Base-by-base conservation (phyloP, 108 stramenopile species). In the Aurantiochytrium sp. region DNA sequence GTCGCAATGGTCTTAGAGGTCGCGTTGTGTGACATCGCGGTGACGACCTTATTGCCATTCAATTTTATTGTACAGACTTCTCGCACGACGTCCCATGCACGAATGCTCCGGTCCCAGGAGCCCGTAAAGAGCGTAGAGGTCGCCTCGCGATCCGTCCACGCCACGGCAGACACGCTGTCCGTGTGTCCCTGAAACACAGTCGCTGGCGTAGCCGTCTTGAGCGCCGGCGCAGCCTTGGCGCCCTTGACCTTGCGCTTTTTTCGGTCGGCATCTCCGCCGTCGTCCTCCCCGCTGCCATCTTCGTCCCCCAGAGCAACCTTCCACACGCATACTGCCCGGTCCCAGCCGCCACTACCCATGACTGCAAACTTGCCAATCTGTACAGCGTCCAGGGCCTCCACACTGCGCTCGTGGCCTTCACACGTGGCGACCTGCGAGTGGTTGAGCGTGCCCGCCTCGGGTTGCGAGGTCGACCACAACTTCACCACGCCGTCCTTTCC, bases 91-190 rank as follows among this genome's bases (percentile, higher is more conserved):
- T 81, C 73, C 73, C 73, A 81, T 6, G 42, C 73, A 1, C 45
- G 39, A 48, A 81, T 81, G 42, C 42, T 81, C 6, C 45, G 73
- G 30, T 81, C 73, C 73, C 73, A 81, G 42, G 73, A 81, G 21
- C 73, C 73, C 21, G 42, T 39, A n/a, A 81, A 81, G 21, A 81
- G 3, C n/a, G 27, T 41, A 12, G 42, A 41, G 12, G 42, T 6
- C 0, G 73, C 10, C n/a, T 24, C 42, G 45, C 42, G 73, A 48
- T 48, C 45, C 32, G 39, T 12, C 73, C 73, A 81, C 21, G 73
- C 39, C 27, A 81, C 12, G 24, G 73, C 73, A 48, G 42, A 48
- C 24, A 81, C 73, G 24, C n/a, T 48, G 30, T 81, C 73, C 19
- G 42, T 81, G 39, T 81, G 73, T 12, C 45, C 73, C 24, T 12